Evolutionary conservation across 2,329 filamentous ascomycete species (phyloP).

Genomic region (Paecilomyces sp.): DNA sequence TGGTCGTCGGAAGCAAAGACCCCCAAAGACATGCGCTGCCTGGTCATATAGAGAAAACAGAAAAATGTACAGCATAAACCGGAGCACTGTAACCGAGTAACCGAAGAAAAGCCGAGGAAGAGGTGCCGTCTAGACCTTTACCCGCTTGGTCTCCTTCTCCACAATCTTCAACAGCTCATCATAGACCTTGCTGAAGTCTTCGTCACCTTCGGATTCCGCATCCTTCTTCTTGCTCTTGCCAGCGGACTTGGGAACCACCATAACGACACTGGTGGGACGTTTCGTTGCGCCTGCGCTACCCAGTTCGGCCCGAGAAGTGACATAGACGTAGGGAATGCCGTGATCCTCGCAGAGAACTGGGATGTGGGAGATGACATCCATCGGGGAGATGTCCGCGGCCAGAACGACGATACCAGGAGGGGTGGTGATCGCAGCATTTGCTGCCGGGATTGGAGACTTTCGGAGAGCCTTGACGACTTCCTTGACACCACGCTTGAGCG

Average conservation of each 20-base stretch:
- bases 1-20: conserved; percentile 16
- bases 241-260: conserved; percentile 55
- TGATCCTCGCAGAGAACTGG: conserved; percentile 98
- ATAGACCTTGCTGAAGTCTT: conserved; percentile 48
- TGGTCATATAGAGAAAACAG: conserved; percentile 25
- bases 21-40: conserved; percentile 32
- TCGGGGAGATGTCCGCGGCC: conserved; percentile 93
- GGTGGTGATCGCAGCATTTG: conserved; percentile 53
- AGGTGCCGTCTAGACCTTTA: conserved; percentile 40
- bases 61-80: neutral
- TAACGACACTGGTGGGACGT: conserved; percentile 91
- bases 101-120: neutral
- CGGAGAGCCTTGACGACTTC: conserved; percentile 97
- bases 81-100: neutral
- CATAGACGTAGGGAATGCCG: conserved; percentile 93
- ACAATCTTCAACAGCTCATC: conserved; percentile 53
- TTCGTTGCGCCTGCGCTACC: conserved; percentile 92
- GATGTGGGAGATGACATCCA: conserved; percentile 98
- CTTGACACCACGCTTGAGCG: conserved; percentile 95
- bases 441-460: conserved; percentile 71
- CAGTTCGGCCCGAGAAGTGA: conserved; percentile 84
- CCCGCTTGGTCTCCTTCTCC: conserved; percentile 50
- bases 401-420: conserved; percentile 77
- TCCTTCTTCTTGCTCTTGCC: conserved; percentile 45
- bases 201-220: conserved; percentile 32